A percentile compares a stretch with the other conserved stretches of the same genome.
Conservation (phyloP, 1,139 yeast genomes). For the Pichia sp. region DNA sequence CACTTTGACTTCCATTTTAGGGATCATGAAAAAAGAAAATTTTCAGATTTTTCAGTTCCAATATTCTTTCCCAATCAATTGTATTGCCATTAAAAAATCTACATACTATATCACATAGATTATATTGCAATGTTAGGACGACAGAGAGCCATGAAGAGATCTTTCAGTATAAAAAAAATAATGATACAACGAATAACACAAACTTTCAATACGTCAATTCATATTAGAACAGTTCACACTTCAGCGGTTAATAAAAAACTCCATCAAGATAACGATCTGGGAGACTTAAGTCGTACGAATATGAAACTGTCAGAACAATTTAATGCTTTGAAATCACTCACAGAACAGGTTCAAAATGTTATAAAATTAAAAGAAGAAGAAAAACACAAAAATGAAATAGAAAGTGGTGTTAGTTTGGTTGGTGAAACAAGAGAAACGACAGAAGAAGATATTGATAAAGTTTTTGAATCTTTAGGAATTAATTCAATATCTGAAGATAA, state of each 20-base stretch:
- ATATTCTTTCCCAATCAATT: neutral
- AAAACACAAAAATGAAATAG: conserved; percentile 16
- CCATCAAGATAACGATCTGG: neutral
- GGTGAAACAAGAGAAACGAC: conserved; percentile 20
- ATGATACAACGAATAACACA: neutral
- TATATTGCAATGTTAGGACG: neutral
- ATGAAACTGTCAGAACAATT: conserved; percentile 32
- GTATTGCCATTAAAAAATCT: neutral
- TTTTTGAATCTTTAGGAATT: conserved; percentile 20
- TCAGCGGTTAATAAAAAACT: neutral
- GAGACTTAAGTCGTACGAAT: conserved; percentile 7
- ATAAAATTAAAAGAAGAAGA: conserved; percentile 25
- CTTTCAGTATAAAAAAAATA: neutral
- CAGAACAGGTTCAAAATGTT: conserved; percentile 28
- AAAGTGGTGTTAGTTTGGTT: conserved; percentile 14
- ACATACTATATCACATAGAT: neutral
- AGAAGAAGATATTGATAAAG: conserved; percentile 29
- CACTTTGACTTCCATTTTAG: neutral
- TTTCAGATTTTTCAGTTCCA: neutral
- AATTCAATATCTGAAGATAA: neutral
- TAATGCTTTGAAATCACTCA: conserved; percentile 36
- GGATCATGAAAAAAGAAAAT: neutral
- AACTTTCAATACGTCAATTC: neutral
- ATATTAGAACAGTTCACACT: neutral
- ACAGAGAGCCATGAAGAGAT: neutral